Percentiles rank a stretch among this genome's conserved stretches.
phyloP scores from a whole-genome alignment of 345 rosid species.

The Physaria fendleri region DNA sequence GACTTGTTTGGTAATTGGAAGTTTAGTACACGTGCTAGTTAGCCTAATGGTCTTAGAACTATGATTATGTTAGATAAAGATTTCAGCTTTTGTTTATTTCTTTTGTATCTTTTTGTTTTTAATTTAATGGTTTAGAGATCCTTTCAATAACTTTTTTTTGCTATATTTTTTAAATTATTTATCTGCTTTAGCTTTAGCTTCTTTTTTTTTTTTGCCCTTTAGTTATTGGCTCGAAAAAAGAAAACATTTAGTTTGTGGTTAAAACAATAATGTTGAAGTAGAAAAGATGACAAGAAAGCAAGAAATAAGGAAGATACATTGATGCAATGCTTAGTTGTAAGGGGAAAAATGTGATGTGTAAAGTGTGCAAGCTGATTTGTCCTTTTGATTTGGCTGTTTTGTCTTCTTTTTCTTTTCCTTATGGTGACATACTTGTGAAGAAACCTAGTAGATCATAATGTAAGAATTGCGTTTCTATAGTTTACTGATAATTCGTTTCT shows the following conservation, averaged over 20 bases:
- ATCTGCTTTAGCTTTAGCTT: background rate
- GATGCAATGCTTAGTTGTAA: slow-evolving; percentile 27
- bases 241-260: background rate
- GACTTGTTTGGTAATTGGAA: slow-evolving; percentile 5
- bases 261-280: background rate
- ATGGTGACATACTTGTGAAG: background rate
- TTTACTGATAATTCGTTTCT: too few species aligned
- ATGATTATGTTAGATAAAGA: slow-evolving; percentile 18
- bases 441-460: too few species aligned
- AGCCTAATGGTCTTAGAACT: background rate
- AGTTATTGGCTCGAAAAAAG: background rate
- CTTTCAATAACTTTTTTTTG: background rate
- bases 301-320: slow-evolving; percentile 1
- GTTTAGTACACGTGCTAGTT: slow-evolving; percentile 5
- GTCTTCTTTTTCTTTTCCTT: background rate
- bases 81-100: background rate
- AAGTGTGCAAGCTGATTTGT: slow-evolving; percentile 11
- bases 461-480: too few species aligned
- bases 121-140: background rate
- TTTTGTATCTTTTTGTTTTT: slow-evolving; percentile 18
- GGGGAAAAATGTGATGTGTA: slow-evolving; percentile 11
- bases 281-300: slow-evolving; percentile 7
- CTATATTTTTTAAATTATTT: background rate
- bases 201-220: background rate
- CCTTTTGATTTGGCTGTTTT: background rate